phyloP scores from a whole-genome alignment of 2,329 filamentous ascomycete species.

The Oidium heveae region DNA sequence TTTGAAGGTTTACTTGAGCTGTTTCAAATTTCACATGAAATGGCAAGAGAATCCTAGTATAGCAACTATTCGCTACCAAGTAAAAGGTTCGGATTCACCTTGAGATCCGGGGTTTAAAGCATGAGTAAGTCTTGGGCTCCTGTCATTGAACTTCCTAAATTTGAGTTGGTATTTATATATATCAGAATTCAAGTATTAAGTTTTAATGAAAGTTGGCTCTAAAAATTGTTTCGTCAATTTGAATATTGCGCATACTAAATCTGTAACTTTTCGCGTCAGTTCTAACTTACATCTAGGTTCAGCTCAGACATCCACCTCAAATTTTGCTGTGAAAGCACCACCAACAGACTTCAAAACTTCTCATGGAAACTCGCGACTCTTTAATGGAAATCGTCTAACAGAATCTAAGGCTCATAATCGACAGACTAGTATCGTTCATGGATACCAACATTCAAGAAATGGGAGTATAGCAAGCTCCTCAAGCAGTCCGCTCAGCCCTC shows the following conservation, averaged over 20 bases:
- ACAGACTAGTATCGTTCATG: conserved; percentile 92
- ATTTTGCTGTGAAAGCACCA: conserved; percentile 3
- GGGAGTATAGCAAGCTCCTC: conserved; percentile 61
- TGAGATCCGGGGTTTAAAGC: not conserved
- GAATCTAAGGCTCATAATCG: conserved; percentile 49
- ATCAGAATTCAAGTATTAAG: not conserved
- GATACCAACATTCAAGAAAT: conserved; percentile 77
- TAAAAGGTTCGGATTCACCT: not conserved
- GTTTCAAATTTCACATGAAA: not conserved
- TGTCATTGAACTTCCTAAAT: too few species aligned
- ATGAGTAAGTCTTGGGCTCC: not conserved
- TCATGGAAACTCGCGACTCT: conserved; percentile 10
- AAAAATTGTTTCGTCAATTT: conserved; percentile 9
- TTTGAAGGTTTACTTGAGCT: too few species aligned
- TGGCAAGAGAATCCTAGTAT: not conserved
- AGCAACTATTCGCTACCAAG: not conserved
- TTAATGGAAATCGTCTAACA: conserved; percentile 17
- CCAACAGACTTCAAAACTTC: conserved; percentile 8
- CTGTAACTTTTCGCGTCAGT: conserved; percentile 5
- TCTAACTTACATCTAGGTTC: conserved; percentile 8
- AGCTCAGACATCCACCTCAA: conserved; percentile 5
- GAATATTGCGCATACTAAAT: conserved; percentile 12
- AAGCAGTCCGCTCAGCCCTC: conserved; percentile 66
- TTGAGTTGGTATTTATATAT: not conserved
- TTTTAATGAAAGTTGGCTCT: conserved; percentile 6